Evolutionary conservation across 106 monocot species (phyloP), one percentile per base, ranked within the genome.

Genomic region (Acorus gramineus): DNA sequence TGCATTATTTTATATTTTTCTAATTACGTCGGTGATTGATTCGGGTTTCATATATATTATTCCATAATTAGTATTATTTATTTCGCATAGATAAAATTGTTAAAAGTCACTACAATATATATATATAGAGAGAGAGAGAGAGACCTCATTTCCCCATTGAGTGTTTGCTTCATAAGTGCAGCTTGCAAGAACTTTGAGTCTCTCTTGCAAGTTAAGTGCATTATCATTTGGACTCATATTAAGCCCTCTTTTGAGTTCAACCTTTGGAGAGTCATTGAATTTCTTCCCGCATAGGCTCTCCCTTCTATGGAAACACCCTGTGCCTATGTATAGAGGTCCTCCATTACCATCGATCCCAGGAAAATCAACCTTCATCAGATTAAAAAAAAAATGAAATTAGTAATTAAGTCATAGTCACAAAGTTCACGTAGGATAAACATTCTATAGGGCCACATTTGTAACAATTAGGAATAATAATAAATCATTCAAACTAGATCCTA

Each of bases 61-160:
- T n/a, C n/a, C n/a, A n/a, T n/a, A n/a, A n/a, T n/a, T n/a, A n/a
- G n/a, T n/a, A n/a, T n/a, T n/a, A n/a, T n/a, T n/a, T n/a, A n/a
- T n/a, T n/a, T n/a, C n/a, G n/a, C n/a, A n/a, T n/a, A n/a, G n/a
- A n/a, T n/a, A n/a, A n/a, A n/a, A n/a, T n/a, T n/a, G n/a, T n/a
- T n/a, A n/a, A n/a, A n/a, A 14, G 45, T 49, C 9, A 46, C 8
- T 6, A 4, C 43, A 46, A 61, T 61, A 8, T 5, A 9, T 46
- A 46, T 28, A 46, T 46, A 9, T 52, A 54, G 42, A 44, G 52
- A 54, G 13, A 44, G 60, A 63, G 53, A 55, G 47, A 9, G 8
- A 4, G 28, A 82, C 82, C 82, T 82, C 82, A 14, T 71, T 82
- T 46, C 82, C 78, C 82, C 82, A 82, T 69, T 49, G 61, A 10